A percentile compares a stretch with the other conserved stretches of the same genome.
phyloP scores from a whole-genome alignment of 2,329 filamentous ascomycete genomes.

The Exophiala xenobiotica region DNA sequence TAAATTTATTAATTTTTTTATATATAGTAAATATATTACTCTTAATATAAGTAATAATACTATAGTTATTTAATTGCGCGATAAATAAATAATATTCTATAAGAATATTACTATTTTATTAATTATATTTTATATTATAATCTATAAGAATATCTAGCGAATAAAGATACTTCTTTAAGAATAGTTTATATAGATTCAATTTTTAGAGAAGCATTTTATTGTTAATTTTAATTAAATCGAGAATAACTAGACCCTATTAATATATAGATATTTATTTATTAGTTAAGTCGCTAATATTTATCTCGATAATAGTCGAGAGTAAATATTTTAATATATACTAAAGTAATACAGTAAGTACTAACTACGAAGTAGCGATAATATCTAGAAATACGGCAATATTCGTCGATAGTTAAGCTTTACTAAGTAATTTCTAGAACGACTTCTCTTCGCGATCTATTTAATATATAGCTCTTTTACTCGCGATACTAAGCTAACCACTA shows the following conservation, averaged over 20 bases:
- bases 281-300: background rate
- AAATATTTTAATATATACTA: no score
- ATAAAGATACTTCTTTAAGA: background rate
- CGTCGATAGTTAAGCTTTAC: background rate
- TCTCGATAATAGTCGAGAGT: no score
- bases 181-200: background rate
- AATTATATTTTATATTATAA: background rate
- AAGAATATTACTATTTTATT: background rate
- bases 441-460: background rate
- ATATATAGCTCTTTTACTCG: background rate
- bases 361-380: no score
- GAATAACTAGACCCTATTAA: background rate
- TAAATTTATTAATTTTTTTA: background rate
- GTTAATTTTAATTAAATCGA: background rate
- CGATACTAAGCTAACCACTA: background rate
- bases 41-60: background rate
- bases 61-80: background rate
- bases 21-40: background rate
- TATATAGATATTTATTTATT: background rate
- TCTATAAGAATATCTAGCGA: background rate
- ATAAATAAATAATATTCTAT: background rate
- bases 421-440: background rate
- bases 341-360: no score
- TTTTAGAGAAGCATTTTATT: background rate
- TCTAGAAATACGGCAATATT: no score